Evolutionary conservation across 176 grass and related monocot species (phyloP).

Genomic region (Paspalum vaginatum): DNA sequence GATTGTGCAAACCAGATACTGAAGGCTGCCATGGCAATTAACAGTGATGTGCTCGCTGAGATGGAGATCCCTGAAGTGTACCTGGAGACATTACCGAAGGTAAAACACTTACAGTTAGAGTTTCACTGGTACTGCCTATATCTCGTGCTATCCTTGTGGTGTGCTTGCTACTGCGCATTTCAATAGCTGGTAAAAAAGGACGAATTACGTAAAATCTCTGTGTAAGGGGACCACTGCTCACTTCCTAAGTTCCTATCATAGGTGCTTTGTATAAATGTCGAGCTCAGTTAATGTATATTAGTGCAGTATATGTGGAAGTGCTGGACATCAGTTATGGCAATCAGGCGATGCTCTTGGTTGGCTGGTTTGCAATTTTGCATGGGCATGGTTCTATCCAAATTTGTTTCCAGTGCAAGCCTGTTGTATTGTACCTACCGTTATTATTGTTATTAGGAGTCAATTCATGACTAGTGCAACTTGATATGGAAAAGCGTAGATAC

Average conservation of each 20-base stretch:
- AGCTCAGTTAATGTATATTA: slow-evolving; percentile 28
- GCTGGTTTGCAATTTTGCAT: not conserved
- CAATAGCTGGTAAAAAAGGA: not conserved
- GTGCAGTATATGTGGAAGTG: slow-evolving; percentile 21
- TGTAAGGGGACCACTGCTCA: slow-evolving; percentile 20
- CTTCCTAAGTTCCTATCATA: slow-evolving; percentile 9
- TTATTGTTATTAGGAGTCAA: slow-evolving; percentile 35
- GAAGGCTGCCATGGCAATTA: slow-evolving; percentile 97
- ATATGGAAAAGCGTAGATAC: not conserved
- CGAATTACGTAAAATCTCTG: not conserved
- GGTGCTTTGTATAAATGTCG: slow-evolving; percentile 18
- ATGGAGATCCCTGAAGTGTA: slow-evolving; percentile 93
- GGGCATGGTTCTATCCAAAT: not conserved
- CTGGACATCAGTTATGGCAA: slow-evolving; percentile 2
- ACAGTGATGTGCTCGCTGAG: slow-evolving; percentile 84
- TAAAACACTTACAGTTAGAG: slow-evolving; percentile 21
- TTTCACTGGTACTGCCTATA: not conserved
- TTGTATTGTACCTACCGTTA: not conserved
- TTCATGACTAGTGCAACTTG: not conserved
- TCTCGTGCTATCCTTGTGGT: slow-evolving; percentile 1
- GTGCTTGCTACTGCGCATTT: not conserved
- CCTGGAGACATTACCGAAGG: slow-evolving; percentile 92
- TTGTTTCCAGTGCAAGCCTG: not conserved
- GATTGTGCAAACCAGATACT: slow-evolving; percentile 97
- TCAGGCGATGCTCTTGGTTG: not conserved